phyloP scores from a whole-genome alignment of 345 rosid genomes.

The Linum usitatissimum region DNA sequence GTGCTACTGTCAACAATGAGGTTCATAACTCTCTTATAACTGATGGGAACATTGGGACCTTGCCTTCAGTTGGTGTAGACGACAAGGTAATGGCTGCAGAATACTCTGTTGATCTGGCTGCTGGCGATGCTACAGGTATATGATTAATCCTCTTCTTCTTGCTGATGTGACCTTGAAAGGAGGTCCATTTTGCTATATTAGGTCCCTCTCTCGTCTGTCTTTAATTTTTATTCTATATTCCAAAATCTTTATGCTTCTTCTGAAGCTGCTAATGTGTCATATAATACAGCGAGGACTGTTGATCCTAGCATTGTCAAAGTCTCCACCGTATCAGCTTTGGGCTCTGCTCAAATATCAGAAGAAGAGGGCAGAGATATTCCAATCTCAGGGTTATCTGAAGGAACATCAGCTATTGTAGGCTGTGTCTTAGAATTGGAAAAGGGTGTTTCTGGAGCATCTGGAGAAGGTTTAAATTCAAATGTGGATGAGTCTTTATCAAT shows the following conservation, averaged over 20 bases:
- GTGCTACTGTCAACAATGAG: slow-evolving; percentile 15
- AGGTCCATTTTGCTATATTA: not conserved
- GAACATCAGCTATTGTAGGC: slow-evolving; percentile 13
- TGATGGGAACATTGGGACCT: slow-evolving; percentile 19
- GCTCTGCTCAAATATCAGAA: slow-evolving; percentile 13
- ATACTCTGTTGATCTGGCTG: slow-evolving; percentile 23
- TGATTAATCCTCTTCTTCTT: slow-evolving; percentile 11
- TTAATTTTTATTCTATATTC: not conserved
- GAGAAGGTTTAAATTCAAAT: slow-evolving; percentile 9
- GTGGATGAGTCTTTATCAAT: slow-evolving; percentile 20
- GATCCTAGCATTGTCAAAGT: slow-evolving; percentile 22
- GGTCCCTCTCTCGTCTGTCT: not conserved
- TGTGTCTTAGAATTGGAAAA: slow-evolving; percentile 18
- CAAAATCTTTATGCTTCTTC: not conserved
- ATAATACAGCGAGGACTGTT: slow-evolving; percentile 13
- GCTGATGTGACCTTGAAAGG: not conserved
- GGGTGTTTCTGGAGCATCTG: slow-evolving; percentile 17
- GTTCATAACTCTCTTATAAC: slow-evolving; percentile 13
- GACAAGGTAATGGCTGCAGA: slow-evolving; percentile 25
- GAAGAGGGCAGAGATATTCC: slow-evolving; percentile 15
- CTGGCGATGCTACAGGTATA: slow-evolving; percentile 32
- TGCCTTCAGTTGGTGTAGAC: slow-evolving; percentile 14
- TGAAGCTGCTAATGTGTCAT: slow-evolving; percentile 8
- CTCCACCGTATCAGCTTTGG: slow-evolving; percentile 9
- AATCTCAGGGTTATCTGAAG: slow-evolving; percentile 21